A percentile compares a stretch with the other conserved stretches of the same genome.
phyloP scores from a whole-genome alignment of 2,329 filamentous ascomycete genomes.

The Geosmithia morbida region DNA sequence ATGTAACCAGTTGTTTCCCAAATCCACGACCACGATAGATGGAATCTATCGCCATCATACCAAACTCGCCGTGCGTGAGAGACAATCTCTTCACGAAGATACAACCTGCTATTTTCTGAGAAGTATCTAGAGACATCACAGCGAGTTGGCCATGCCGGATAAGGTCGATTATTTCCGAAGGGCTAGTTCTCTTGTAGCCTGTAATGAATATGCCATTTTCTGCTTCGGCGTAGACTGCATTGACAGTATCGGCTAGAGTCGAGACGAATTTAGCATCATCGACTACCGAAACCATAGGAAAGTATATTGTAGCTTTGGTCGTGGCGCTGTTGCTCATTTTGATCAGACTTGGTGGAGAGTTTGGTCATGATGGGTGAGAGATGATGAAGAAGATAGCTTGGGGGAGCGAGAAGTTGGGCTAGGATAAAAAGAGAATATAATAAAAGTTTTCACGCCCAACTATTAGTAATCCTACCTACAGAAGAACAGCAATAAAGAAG shows the following conservation, averaged over 20 bases:
- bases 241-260: conserved; percentile 10
- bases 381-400: no score
- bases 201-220: conserved; percentile 12
- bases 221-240: conserved; percentile 10
- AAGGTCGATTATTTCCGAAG: conserved; percentile 7
- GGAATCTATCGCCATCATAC: conserved; percentile 13
- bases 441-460: no score
- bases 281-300: conserved; percentile 7
- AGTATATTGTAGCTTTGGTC: conserved; percentile 3
- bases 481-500: no score
- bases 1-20: conserved; percentile 10
- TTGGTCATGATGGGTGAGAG: no score
- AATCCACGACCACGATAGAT: conserved; percentile 9
- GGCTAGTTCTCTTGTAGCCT: conserved; percentile 11
- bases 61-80: conserved; percentile 9
- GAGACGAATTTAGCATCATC: conserved; percentile 6
- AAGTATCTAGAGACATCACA: conserved; percentile 6
- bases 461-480: no score
- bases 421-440: no score
- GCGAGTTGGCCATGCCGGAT: conserved; percentile 10
- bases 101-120: conserved; percentile 9
- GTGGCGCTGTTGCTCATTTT: no score
- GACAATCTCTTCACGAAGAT: conserved; percentile 10
- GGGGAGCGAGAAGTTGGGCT: no score
- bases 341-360: no score